Evolutionary conservation across 2,329 filamentous ascomycete genomes (phyloP), one percentile per base, ranked within the genome.

Genomic region (Gnomoniopsis smithogilvyi): DNA sequence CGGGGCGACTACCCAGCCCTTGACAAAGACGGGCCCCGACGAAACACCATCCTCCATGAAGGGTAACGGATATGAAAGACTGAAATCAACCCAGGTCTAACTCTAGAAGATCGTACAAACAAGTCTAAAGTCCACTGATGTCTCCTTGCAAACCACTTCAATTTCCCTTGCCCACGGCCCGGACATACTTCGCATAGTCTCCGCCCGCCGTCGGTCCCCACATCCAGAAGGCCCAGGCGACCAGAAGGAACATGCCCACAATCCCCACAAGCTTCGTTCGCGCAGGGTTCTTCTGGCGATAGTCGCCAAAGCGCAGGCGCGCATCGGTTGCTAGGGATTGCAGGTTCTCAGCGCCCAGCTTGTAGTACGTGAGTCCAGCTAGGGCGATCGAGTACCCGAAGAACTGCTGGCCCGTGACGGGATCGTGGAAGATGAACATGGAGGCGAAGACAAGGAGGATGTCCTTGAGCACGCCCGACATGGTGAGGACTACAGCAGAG

Each of bases 401-500:
- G 70, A 84, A 85, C 73, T 90, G 87, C 61, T 87, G 80, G 30
- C 73, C 73, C 36, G 84, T 81, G 64, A 90, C 85, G 7, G 85
- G 84, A 67, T 87, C 86, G 63, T 80, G 77, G 79, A 87, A 89
- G 67, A 89, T 82, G 67, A 83, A 71, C 80, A 90, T 88, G 60
- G 85, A 88, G 57, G 85, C 83, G 54, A 80, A 77, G 62, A 90
- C 87, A 34, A 90, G 81, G 59, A 90, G 83, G 62, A 90, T 89
- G 71, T 90, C 86, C 75, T 90, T 90, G 63, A 90, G 80, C 61
- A 90, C 86, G 74, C 87, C 87, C 65, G 84, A 87, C 63, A 90
- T 84, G 41, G 87, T 90, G 70, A 90, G 83, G 65, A 89, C 87
- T 54, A 90, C 80, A 52, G 86, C 88, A 3, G 86, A 90, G n/a